Base-by-base conservation (phyloP, 768 basidiomycete species). In the Leccinum longicurvipes region DNA sequence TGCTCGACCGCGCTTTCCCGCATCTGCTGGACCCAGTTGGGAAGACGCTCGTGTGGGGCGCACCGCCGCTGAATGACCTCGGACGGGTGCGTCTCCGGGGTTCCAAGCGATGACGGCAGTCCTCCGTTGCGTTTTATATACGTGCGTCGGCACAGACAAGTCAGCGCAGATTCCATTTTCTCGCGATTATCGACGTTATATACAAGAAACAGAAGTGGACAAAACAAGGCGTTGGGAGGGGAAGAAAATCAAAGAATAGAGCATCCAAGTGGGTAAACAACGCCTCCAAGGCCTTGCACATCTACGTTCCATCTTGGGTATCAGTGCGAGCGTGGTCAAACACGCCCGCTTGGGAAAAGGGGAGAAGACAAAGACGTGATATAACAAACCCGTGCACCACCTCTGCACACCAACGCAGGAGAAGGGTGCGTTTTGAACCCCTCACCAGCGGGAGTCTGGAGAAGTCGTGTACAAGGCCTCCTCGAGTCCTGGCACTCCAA, bases 1-100 rank as follows among this genome's bases (percentile, higher is more conserved):
- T 76, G 21, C 63, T 82, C 25, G 79, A 79, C 29, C 61, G 68
- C 47, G 69, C 73, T 14, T 79, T 79, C 47, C 85, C 84, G 3
- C 60, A 69, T 46, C 61, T 86, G 29, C 67, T 87, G 41, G 86
- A 89, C 63, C 86, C 87, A 10, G 68, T 74, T 58, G 72, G 68
- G 36, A 87, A 85, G 69, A 87, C 85, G 0, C 61, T 88, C 6
- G 80, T 91, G 4, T 87, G 83, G 84, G 85, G 85, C 29, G 89
- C 89, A 25, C 89, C 89, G 6, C 73, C 83, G 1, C 76, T 89
- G 51, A 86, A 90, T 60, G 75, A 78, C 48, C 64, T 84, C 14
- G 86, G 86, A 50, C 79, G 74, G 56, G 64, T 81, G 61, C 7
- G 21, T 32, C 23, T 55, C 41, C 56, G 31, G 24, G 45, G 50